Evolutionary conservation across 345 rosid species (phyloP), one percentile per base, ranked within the genome.

Genomic region (Luvunga scandens): DNA sequence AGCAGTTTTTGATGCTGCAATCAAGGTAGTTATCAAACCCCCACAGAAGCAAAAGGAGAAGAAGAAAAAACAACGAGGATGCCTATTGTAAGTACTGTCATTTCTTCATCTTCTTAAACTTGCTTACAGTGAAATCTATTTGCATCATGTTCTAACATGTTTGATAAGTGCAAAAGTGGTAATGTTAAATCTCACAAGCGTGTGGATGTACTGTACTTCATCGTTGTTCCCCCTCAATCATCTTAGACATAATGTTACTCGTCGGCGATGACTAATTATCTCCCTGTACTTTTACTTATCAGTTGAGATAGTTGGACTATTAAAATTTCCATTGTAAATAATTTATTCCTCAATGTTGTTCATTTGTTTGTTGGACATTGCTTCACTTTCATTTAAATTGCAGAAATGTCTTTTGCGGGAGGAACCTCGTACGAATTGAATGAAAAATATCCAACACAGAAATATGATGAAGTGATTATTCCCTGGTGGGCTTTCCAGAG

Each of bases 1-100:
- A 86, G 95, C 93, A 71, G 94, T 94, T 59, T 96, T 96, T 86
- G 99, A 96, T 87, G 91, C 93, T 14, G 97, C 99, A 27, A 94
- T 96, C 86, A 94, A 83, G 85, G 97, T 94, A 72, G 99, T 96
- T 18, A 90, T 96, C 79, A 94, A 90, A 81, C 97, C 99, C 8
- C 83, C 88, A 42, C 90, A 82, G 79, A 90, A 91, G 84, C 92
- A 86, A 73, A 91, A 93, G 76, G 95, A 94, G 83, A 90, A 90
- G 88, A 87, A 89, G 69, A 89, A 84, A 83, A 95, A 87, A 90
- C 79, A 71, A 64, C 89, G 81, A 66, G 95, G 98, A 39, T 94
- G 97, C 85, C 86, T 94, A 69, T 45, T 90, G 97, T 96, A 19
- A 86, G 98, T 92, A 75, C 66, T 24, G 55, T 33, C 64, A 24